Evolutionary conservation across 345 rosid genomes (phyloP).

Genomic region (Xanthoceras sorbifolium): DNA sequence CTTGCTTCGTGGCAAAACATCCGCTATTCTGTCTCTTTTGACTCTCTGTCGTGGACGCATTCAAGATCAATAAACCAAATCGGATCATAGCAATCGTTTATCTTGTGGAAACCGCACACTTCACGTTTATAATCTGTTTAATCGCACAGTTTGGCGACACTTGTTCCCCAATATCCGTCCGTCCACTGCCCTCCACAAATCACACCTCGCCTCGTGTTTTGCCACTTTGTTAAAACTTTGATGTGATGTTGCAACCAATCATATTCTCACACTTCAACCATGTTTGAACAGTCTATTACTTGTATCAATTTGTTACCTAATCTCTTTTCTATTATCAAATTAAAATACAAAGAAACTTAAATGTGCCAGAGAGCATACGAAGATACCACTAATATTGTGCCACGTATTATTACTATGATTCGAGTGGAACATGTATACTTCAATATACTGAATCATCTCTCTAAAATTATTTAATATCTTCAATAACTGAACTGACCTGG

Average conservation of each 20-base stretch:
- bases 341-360: neutral
- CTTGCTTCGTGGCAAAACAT: neutral
- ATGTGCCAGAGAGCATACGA: too few species aligned
- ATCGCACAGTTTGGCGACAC: constrained; percentile 11
- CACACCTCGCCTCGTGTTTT: neutral
- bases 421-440: too few species aligned
- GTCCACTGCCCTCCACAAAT: too few species aligned
- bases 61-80: neutral
- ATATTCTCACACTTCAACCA: neutral
- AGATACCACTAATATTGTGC: too few species aligned
- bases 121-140: neutral
- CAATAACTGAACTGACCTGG: constrained; percentile 17
- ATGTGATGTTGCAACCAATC: neutral
- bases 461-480: too few species aligned
- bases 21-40: neutral
- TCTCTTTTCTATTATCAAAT: neutral
- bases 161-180: neutral
- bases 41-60: neutral
- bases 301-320: neutral
- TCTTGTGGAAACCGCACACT: too few species aligned
- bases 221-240: neutral
- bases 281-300: neutral
- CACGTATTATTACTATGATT: too few species aligned
- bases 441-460: neutral
- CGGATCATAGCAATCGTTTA: neutral